These are phyloP conservation scores for Glonium stellatum DNA, from an alignment of 495 filamentous ascomycete genomes.

Conservation along the genomic window DNA sequence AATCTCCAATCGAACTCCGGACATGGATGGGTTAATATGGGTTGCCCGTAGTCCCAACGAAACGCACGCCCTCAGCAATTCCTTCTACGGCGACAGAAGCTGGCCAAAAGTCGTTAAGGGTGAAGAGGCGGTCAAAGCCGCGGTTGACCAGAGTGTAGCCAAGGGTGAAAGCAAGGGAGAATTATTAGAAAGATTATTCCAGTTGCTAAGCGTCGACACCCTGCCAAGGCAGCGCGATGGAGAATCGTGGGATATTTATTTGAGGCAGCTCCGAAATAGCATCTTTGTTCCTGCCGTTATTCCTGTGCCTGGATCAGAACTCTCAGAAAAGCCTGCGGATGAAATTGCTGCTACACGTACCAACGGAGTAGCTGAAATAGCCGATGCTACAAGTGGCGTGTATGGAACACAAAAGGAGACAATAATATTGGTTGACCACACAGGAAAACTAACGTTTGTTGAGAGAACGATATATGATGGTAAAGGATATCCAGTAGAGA, in stretches of 20 bases:
- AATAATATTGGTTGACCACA: constrained; percentile 66
- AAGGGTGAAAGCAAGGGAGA: constrained; percentile 49
- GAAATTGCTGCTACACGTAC: constrained; percentile 43
- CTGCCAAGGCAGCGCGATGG: constrained; percentile 54
- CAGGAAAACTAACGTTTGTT: constrained; percentile 70
- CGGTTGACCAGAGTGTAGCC: constrained; percentile 44
- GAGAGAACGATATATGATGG: constrained; percentile 78
- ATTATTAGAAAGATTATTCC: constrained; percentile 64
- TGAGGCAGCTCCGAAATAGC: constrained; percentile 63
- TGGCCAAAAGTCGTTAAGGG: constrained; percentile 78
- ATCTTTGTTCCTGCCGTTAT: constrained; percentile 74
- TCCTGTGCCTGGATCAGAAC: constrained; percentile 24
- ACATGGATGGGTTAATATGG: constrained; percentile 58
- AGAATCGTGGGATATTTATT: constrained; percentile 60
- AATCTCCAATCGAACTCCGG: constrained; percentile 77
- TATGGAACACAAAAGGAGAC: constrained; percentile 97
- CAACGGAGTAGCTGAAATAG: constrained; percentile 10
- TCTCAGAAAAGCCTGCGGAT: constrained; percentile 45
- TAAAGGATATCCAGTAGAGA: constrained; percentile 52
- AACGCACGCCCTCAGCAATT: constrained; percentile 80
- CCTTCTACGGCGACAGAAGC: constrained; percentile 59
- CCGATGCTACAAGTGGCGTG: constrained; percentile 45
- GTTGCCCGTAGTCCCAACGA: constrained; percentile 56
- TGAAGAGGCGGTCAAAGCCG: constrained; percentile 40
- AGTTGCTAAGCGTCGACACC: constrained; percentile 62